Evolutionary conservation across 768 basidiomycete genomes (phyloP).

Genomic region (Suillus bovinus): DNA sequence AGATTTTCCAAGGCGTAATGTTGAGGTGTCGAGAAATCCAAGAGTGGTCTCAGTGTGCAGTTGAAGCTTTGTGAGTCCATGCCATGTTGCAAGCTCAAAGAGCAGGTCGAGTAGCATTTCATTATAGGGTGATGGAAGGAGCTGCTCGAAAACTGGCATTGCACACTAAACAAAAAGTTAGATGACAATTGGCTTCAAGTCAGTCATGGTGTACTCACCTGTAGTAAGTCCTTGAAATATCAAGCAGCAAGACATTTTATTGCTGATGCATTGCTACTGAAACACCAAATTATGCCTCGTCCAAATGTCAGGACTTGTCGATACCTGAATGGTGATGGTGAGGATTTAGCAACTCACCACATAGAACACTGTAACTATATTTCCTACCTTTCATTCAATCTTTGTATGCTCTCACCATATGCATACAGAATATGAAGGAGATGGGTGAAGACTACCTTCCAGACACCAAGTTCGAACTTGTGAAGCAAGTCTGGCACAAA

Average conservation of each 20-base stretch:
- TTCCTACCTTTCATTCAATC: not conserved
- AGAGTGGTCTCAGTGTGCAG: constrained; percentile 18
- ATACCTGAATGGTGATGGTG: constrained; percentile 21
- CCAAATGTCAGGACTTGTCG: constrained; percentile 34
- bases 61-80: constrained; percentile 22
- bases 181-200: not conserved
- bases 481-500: constrained; percentile 32
- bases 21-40: constrained; percentile 20
- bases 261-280: constrained; percentile 31
- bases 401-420: not conserved
- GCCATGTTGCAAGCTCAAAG: constrained; percentile 28
- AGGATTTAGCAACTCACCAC: not conserved
- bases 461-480: constrained; percentile 39
- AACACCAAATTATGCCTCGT: constrained; percentile 27
- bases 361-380: not conserved
- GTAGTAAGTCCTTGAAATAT: not conserved
- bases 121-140: constrained; percentile 23
- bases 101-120: constrained; percentile 20
- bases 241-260: constrained; percentile 35
- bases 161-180: constrained; percentile 18
- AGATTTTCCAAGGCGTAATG: constrained; percentile 19
- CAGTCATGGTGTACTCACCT: not conserved
- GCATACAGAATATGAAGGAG: constrained; percentile 34
- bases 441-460: constrained; percentile 37
- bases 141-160: constrained; percentile 33